Percentiles rank a stretch among this genome's conserved stretches.
phyloP scores from a whole-genome alignment of 768 basidiomycete genomes.

The Nevesoporus exiguus region DNA sequence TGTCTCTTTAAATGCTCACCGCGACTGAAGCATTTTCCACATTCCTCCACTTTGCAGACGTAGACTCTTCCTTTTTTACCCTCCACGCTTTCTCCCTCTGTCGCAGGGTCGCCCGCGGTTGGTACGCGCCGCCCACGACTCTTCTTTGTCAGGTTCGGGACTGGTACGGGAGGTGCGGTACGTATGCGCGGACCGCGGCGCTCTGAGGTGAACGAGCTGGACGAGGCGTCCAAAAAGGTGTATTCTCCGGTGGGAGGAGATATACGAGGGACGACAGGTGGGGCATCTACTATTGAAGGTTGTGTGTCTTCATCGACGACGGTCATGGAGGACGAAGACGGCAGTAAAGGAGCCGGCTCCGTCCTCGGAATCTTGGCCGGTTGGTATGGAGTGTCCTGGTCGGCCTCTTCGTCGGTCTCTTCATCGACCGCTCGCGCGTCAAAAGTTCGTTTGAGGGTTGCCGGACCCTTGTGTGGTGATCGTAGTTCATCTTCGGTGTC shows the following conservation, averaged over 20 bases:
- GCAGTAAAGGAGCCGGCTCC: constrained; percentile 23
- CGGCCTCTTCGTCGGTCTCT: constrained; percentile 33
- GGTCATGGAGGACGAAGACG: constrained; percentile 28
- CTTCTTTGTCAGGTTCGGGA: constrained; percentile 78
- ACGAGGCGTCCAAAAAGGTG: constrained; percentile 34
- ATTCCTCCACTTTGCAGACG: constrained; percentile 63
- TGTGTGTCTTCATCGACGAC: constrained; percentile 25
- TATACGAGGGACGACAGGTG: constrained; percentile 8
- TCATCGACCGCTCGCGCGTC: constrained; percentile 35
- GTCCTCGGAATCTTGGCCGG: constrained; percentile 30
- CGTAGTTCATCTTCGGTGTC: constrained; percentile 25
- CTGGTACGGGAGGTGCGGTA: constrained; percentile 60
- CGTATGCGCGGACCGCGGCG: constrained; percentile 49
- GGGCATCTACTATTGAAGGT: constrained; percentile 4
- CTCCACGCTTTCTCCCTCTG: constrained; percentile 26
- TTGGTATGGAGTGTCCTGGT: constrained; percentile 16
- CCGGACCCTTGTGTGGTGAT: constrained; percentile 13
- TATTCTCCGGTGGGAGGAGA: constrained; percentile 34
- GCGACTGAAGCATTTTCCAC: constrained; percentile 70
- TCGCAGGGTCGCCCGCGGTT: constrained; percentile 35
- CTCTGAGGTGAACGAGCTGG: constrained; percentile 37
- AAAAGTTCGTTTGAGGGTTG: constrained; percentile 32
- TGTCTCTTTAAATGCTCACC: constrained; percentile 77
- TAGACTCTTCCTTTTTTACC: constrained; percentile 41
- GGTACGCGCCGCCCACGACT: constrained; percentile 76